Evolutionary conservation across 306 rosid genomes (phyloP), one percentile per base, ranked within the genome.

Genomic region (Sesbania bispinosa): DNA sequence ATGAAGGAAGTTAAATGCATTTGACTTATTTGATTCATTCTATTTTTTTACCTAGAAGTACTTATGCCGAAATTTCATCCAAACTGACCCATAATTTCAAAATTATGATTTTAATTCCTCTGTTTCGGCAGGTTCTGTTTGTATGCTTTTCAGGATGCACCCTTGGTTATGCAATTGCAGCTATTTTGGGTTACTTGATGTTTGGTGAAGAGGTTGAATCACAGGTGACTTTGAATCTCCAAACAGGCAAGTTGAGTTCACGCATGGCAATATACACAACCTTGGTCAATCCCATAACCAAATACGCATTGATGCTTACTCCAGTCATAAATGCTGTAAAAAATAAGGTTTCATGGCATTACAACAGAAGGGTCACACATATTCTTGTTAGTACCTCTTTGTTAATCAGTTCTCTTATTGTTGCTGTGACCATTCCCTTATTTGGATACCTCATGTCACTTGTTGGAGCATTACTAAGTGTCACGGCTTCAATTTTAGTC

Each of bases 261-360:
- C 71, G 42, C 42, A 69, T 92, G 1, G 96, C 92, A 33, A 85
- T 89, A 52, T 92, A 80, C 82, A 89, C 97, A 0, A 84, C 90
- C 38, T 67, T 87, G 75, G 86, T 85, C 0, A 92, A 67, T 57
- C 97, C 97, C 10, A 77, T 92, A 33, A 77, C 93, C 63, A 92
- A 89, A 81, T 92, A 87, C 68, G 93, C 90, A 30, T 79, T 92
- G 72, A 87, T 89, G 90, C 80, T 89, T 0, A 83, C 84, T 2
- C 97, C 97, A 26, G 69, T 87, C 4, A 71, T 79, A 11, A 82
- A 74, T 53, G 88, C 88, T 7, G 23, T 77, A 1, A 84, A 92
- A 76, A 77, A 18, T 0, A 55, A 84, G 13, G 29, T 85, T 48
- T 79, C 85, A 42, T 36, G 65, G 15, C 39, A 50, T 9, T 19